Conservation (phyloP, 2,329 filamentous ascomycete genomes). For the Huntiella omanensis region DNA sequence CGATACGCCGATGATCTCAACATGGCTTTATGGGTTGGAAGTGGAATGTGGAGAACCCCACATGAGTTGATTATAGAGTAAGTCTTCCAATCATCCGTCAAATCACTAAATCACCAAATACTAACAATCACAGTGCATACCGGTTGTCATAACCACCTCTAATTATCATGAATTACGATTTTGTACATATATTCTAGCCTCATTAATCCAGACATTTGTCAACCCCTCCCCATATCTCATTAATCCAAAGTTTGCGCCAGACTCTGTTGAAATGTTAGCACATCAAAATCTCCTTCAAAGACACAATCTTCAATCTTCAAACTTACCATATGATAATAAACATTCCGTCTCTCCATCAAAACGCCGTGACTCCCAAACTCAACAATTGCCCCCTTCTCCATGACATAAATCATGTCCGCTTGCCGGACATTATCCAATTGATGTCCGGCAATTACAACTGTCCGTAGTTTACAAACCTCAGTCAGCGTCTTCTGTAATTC, state of each 20-base stretch:
- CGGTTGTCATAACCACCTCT: constrained; percentile 15
- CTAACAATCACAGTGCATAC: constrained; percentile 16
- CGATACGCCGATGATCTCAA: constrained; percentile 30
- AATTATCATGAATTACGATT: too few species aligned
- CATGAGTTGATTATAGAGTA: constrained; percentile 29
- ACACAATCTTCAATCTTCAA: background rate
- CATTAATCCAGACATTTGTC: background rate
- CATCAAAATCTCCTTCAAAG: background rate
- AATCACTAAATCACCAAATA: constrained; percentile 11
- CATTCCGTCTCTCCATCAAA: constrained; percentile 29
- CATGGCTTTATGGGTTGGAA: constrained; percentile 30
- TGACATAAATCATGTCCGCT: constrained; percentile 26
- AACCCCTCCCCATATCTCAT: background rate
- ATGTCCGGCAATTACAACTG: constrained; percentile 25
- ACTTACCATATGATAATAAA: constrained; percentile 34
- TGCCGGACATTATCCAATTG: constrained; percentile 23
- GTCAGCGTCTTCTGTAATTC: constrained; percentile 37
- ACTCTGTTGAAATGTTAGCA: constrained; percentile 3
- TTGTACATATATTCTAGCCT: background rate
- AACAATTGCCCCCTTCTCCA: constrained; percentile 23
- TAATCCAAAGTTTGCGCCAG: constrained; percentile 6
- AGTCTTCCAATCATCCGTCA: constrained; percentile 12
- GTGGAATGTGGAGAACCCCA: constrained; percentile 25
- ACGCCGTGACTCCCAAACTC: constrained; percentile 29
- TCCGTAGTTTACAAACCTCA: constrained; percentile 18